Evolutionary conservation across 352 stramenopile genomes (phyloP).

Genomic region (Phytophthora hibernalis): DNA sequence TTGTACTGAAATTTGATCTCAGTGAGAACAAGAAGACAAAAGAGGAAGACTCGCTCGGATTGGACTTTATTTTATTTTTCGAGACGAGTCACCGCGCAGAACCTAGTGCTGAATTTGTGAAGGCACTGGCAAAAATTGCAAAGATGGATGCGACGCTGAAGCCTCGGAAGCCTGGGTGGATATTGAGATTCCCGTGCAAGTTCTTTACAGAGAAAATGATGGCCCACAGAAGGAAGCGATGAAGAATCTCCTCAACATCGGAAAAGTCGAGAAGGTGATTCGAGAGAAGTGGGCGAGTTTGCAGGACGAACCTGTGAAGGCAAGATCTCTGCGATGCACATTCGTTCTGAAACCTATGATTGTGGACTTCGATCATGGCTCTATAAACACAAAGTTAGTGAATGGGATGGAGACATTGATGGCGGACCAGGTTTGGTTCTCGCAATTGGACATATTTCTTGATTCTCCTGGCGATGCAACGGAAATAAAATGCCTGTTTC

Average conservation of each 20-base stretch:
- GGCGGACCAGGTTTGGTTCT: not conserved
- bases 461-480: not conserved
- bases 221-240: not conserved
- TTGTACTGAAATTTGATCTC: slow-evolving; percentile 1
- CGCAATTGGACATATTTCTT: not conserved
- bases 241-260: not conserved
- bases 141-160: not conserved
- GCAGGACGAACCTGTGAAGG: not conserved
- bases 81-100: not conserved
- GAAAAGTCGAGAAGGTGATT: not conserved
- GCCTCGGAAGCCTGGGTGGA: not conserved
- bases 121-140: slow-evolving; percentile 10
- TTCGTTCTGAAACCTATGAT: slow-evolving; percentile 8
- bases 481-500: not conserved
- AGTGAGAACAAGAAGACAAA: slow-evolving; percentile 4
- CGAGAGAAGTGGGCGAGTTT: not conserved
- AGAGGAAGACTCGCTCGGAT: not conserved
- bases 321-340: not conserved
- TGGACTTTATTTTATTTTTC: slow-evolving; percentile 6
- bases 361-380: not conserved
- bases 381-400: not conserved
- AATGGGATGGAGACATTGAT: slow-evolving; percentile 1
- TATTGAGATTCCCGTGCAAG: slow-evolving; percentile 9
- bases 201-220: not conserved
- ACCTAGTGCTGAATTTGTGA: not conserved